Evolutionary conservation across 805 yeast species (phyloP), one percentile per base, ranked within the genome.

Genomic region (Tanozyma kutaoensis): DNA sequence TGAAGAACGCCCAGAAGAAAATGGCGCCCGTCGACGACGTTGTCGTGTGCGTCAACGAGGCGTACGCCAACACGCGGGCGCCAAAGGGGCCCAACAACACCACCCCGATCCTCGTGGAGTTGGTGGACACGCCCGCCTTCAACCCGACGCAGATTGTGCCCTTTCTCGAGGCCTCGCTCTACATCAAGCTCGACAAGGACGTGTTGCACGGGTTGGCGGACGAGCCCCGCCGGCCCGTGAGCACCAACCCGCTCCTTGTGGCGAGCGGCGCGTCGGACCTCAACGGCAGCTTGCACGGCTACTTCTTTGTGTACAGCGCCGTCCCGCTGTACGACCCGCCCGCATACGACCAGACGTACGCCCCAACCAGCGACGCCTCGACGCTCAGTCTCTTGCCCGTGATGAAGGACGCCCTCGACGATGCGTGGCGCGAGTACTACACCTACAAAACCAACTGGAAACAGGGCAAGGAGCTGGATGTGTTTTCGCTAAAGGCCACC

Each of bases 241-340:
- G 69, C 9, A 74, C 82, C 5, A 72, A 71, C 28, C 79, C 86
- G 3, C 46, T 79, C 29, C 46, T 79, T 9, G 80, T 76, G 3
- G 88, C 84, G 4, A 72, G 82, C 21, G 91, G 91, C 2, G 80
- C 85, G 4, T 68, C 81, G 23, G 88, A 77, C 33, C 48, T 79
- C 38, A 77, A 79, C 43, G 86, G 85, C 4, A 60, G 69, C 18
- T 65, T 79, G n/a, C 77, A 76, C 43, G 88, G 86, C 1, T 79
- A 79, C 45, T 56, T 76, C 23, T 59, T 76, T 20, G 72, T 75
- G 25, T 79, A 77, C 46, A 66, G 75, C 29, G 75, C 81, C 3
- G 67, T 78, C 3, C 91, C 93, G 1, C 60, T 68, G 14, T 38
- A 55, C 18, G 57, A 55, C 25, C 82, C 82, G 1, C 86, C 86